Evolutionary conservation across 306 rosid genomes (phyloP), one percentile per base, ranked within the genome.

Genomic region (Vicia faba): DNA sequence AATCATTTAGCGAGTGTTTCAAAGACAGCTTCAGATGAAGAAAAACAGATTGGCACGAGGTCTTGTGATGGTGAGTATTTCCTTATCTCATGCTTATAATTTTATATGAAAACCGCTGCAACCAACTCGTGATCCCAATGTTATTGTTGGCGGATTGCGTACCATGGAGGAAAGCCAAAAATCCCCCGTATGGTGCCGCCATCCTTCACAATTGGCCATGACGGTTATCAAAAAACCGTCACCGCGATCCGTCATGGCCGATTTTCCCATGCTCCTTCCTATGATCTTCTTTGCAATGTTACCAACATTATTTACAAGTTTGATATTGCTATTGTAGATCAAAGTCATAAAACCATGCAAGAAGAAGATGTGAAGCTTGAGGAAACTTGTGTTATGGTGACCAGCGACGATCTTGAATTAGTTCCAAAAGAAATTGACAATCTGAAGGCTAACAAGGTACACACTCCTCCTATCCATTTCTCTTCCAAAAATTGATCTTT

Each of bases 381-480:
- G 61, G 95, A 89, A 78, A 73, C 87, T 50, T 88, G 96, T 73
- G 84, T 93, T 41, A 33, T 92, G 59, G 96, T 92, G 67, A 79
- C 77, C 7, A 77, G 74, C 72, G 84, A 81, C 44, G 91, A 85
- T 11, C 65, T 87, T 57, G 75, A 41, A 66, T 75, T 74, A 43
- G 61, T 80, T 62, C 77, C 78, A 38, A 82, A 72, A 5, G 35
- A 43, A 41, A 77, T 69, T 33, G 67, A 15, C 67, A 62, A 68
- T 70, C 55, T 25, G 55, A 81, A 75, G 49, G 78, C 74, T 71
- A 81, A 77, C 83, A 92, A 89, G 98, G 98, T 92, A 69, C 53
- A 69, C 38, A 7, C 38, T 6, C 59, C 59, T 25, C 43, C 69
- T 28, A 26, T 29, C 53, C 31, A 23, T 3, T 1, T 41, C 45